Evolutionary conservation across 768 basidiomycete genomes (phyloP), one percentile per base, ranked within the genome.

Genomic region (Boletus reticulatus): DNA sequence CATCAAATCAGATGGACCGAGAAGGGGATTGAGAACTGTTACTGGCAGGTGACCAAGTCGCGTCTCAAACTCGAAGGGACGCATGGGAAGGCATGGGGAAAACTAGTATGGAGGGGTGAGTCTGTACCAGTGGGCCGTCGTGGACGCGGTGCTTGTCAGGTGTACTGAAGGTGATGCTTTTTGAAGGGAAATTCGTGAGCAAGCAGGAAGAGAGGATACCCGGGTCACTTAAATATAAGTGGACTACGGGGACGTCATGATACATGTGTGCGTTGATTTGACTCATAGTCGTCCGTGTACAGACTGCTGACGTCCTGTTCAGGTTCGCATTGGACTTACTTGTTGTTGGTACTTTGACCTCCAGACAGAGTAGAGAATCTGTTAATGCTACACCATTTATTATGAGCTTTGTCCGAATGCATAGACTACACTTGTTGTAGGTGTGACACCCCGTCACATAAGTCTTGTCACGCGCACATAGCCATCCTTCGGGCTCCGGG

Each of bases 31-130:
- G 60, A 68, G 46, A 77, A 81, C 41, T 87, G 82, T 54, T 91
- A 84, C 67, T 94, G 92, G 92, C 69, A 81, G 36, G 79, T 94
- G 41, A 92, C 90, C 4, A 77, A 80, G 64, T 79, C 88, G 32
- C 74, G 76, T 58, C 83, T 92, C 67, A 94, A 92, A 70, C 75
- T 76, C 42, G 84, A 85, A 60, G 90, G 90, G 27, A 76, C 70
- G 27, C 88, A 92, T 62, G 92, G 92, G 3, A 92, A 86, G 69
- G 91, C 83, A 17, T 94, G 92, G 92, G 92, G 92, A 8, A 75
- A 77, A 56, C 73, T 93, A 6, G 78, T 84, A 52, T 94, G 91
- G 89, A 84, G 79, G 75, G 89, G 92, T 92, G 50, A 55, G 84
- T 73, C 29, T 38, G 22, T 22, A 1, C 29, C 29, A 29, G 29